Base-by-base conservation (phyloP, 2,329 filamentous ascomycete species). In the Hymenotorrendiella dingleyae region DNA sequence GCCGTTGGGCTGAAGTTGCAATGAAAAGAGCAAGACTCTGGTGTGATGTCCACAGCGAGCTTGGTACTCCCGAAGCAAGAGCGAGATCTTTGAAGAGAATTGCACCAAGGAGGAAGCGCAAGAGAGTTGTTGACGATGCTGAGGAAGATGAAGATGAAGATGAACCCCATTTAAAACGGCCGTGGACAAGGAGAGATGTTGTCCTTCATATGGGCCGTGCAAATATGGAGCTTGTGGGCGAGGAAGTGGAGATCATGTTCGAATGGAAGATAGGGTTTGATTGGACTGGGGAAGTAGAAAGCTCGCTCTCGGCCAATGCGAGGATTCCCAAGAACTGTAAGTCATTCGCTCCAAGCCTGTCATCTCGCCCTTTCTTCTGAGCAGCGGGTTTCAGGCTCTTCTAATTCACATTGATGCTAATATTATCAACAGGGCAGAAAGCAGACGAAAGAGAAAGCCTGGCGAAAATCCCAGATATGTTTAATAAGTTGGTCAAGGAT, bases 211-310 rank as follows among this genome's bases (percentile, higher is more conserved):
- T 82, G 55, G 76, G 75, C 2, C 68, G 71, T 33, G 72, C 69
- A n/a, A 62, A 63, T 32, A 53, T 60, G 42, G 48, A 74, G 5
- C 56, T 70, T 12, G 40, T 28, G 1, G 48, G 39, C n/a, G 44
- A 53, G 7, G 47, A 53, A 4, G 55, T 56, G 10, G 54, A 58
- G 49, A 52, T 64, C 42, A 62, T 76, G 20, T 63, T 86, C 1
- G 67, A 71, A 43, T 87, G 83, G 83, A 67, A 62, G 35, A 78
- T 84, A 32, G 62, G 64, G 2, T 84, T 86, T 54, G 82, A 86
- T 60, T 86, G 82, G 82, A 82, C 81, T 0, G 83, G 83, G 5
- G 83, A 86, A 56, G 82, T 79, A 4, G 72, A 74, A 54, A 84
- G 74, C 51, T 67, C 67, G 33, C 62, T 86, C 12, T 65, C 64